These are phyloP conservation scores for Colletotrichum cordylinicola DNA, from an alignment of 2,329 filamentous ascomycete genomes.

Conservation along the genomic window DNA sequence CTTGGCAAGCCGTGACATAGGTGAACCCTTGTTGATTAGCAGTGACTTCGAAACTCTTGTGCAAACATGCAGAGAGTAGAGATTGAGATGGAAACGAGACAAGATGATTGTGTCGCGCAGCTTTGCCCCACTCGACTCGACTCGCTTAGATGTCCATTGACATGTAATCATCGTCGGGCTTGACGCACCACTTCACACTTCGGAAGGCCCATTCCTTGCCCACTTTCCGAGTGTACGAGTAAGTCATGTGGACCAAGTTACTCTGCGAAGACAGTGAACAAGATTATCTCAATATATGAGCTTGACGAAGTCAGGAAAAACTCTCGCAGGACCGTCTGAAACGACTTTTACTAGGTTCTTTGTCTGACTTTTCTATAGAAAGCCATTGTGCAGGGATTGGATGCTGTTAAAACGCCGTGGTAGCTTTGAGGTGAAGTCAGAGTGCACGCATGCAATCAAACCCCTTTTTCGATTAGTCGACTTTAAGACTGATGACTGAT, in stretches of 20 bases:
- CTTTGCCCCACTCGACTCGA: neutral
- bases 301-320: neutral
- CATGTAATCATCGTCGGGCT: neutral
- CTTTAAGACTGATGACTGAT: neutral
- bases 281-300: neutral
- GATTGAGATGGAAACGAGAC: neutral
- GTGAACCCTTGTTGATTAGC: neutral
- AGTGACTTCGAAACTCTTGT: neutral
- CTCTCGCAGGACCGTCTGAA: neutral
- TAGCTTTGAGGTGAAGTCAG: neutral
- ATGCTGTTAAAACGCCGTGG: neutral
- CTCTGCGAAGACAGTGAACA: neutral
- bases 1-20: neutral
- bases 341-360: neutral
- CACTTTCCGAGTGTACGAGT: neutral
- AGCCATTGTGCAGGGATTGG: neutral
- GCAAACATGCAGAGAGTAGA: neutral
- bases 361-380: neutral
- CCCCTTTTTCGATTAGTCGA: neutral
- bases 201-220: neutral
- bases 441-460: neutral
- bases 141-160: neutral
- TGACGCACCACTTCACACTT: neutral
- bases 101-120: neutral
- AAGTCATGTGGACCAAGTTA: neutral